Percentiles rank a stretch among this genome's conserved stretches.
Evolutionary conservation across 257 asterid genomes (phyloP).

Genomic region (Jasminum sambac): DNA sequence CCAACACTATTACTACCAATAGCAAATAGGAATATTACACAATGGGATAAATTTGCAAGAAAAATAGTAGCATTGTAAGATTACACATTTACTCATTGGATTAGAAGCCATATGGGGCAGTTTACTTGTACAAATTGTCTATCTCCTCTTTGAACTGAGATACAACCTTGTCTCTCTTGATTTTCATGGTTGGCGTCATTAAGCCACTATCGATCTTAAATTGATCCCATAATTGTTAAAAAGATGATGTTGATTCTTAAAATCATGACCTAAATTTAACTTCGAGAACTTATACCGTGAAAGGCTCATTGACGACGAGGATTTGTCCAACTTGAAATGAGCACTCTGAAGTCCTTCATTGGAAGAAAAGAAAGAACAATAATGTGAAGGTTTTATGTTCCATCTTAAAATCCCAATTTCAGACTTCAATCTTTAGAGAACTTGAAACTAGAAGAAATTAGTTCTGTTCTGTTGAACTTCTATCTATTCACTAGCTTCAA

Average conservation of each 20-base stretch:
- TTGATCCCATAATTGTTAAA: slow-evolving; percentile 4
- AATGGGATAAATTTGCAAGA: no score
- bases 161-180: slow-evolving; percentile 71
- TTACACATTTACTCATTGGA: no score
- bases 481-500: neutral
- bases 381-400: neutral
- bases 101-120: neutral
- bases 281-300: slow-evolving; percentile 50
- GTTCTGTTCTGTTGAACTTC: neutral
- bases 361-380: slow-evolving; percentile 2
- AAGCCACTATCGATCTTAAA: slow-evolving; percentile 82
- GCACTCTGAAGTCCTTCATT: slow-evolving; percentile 75
- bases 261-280: neutral
- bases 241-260: neutral
- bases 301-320: slow-evolving; percentile 71
- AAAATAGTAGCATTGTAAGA: no score
- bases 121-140: slow-evolving; percentile 52
- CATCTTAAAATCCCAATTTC: neutral
- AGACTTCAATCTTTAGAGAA: neutral
- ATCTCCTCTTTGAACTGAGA: slow-evolving; percentile 65
- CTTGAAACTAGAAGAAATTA: neutral
- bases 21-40: neutral
- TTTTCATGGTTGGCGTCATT: slow-evolving; percentile 95
- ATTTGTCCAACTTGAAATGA: slow-evolving; percentile 87
- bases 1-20: no score